phyloP scores from a whole-genome alignment of 257 asterid species.

The Handroanthus guayacan region DNA sequence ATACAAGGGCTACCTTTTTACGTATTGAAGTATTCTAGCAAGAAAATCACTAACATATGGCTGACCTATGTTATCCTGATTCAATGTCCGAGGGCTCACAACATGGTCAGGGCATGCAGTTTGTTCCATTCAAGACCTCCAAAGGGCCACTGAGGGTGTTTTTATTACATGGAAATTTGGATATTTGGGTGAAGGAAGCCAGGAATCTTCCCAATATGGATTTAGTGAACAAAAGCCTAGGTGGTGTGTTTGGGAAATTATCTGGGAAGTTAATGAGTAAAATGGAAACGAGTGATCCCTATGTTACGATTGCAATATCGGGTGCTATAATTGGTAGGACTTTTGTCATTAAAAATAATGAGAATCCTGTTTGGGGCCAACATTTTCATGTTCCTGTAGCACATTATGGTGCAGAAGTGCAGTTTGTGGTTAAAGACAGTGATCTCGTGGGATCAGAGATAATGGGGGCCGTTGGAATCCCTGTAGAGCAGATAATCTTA shows the following conservation, averaged over 20 bases:
- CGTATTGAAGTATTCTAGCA: background rate
- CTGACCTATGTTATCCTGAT: constrained; percentile 52
- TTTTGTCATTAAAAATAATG: constrained; percentile 68
- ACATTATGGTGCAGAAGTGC: constrained; percentile 82
- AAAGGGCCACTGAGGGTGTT: constrained; percentile 52
- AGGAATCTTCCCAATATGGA: constrained; percentile 87
- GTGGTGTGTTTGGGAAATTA: constrained; percentile 54
- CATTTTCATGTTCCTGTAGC: constrained; percentile 88
- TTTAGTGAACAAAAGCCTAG: constrained; percentile 61
- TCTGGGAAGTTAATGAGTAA: constrained; percentile 48
- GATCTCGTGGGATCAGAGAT: constrained; percentile 87
- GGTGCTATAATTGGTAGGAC: constrained; percentile 84
- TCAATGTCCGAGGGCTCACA: constrained; percentile 58
- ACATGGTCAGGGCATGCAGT: constrained; percentile 67
- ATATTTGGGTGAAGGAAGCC: constrained; percentile 80
- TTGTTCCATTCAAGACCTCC: constrained; percentile 76
- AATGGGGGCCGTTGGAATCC: constrained; percentile 86
- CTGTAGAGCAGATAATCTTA: constrained; percentile 59
- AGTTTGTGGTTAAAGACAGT: constrained; percentile 83
- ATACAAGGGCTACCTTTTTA: background rate
- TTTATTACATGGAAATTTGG: constrained; percentile 84
- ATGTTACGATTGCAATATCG: constrained; percentile 69
- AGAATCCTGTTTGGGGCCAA: constrained; percentile 91
- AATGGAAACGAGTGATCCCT: constrained; percentile 85
- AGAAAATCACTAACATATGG: constrained; percentile 44